Conservation (phyloP, 2,329 filamentous ascomycete species). For the Rhinocladiella similis region DNA sequence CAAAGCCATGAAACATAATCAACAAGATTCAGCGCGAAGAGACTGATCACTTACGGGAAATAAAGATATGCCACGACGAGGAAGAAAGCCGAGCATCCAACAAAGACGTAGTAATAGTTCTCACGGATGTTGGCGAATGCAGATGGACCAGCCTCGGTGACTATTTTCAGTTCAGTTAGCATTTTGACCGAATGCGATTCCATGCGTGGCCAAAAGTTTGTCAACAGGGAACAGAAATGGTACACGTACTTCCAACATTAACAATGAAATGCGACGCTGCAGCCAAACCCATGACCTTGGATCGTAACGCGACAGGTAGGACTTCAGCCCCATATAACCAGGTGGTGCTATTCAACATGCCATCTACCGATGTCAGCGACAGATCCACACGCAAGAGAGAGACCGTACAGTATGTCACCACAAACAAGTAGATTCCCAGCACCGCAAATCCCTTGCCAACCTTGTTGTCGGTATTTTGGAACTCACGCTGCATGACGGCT, state of each 20-base stretch:
- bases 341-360: conserved; percentile 60
- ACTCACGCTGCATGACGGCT: conserved; percentile 59
- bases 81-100: conserved; percentile 54
- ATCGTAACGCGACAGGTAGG: conserved; percentile 83
- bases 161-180: conserved; percentile 9
- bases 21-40: background rate
- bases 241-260: conserved; percentile 48
- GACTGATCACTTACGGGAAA: conserved; percentile 46
- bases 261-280: conserved; percentile 78
- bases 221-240: background rate
- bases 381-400: background rate
- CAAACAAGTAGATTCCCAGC: conserved; percentile 61
- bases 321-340: conserved; percentile 83
- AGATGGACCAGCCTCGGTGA: conserved; percentile 55
- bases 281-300: conserved; percentile 80
- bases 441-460: conserved; percentile 62
- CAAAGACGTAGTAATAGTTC: conserved; percentile 63
- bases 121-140: conserved; percentile 59
- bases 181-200: background rate
- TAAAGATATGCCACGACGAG: conserved; percentile 54
- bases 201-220: background rate
- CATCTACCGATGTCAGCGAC: conserved; percentile 2
- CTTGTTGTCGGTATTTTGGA: conserved; percentile 56
- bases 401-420: conserved; percentile 53
- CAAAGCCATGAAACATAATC: background rate